Conservation (phyloP, 352 stramenopile genomes). For the Elongisporangium senticosum region DNA sequence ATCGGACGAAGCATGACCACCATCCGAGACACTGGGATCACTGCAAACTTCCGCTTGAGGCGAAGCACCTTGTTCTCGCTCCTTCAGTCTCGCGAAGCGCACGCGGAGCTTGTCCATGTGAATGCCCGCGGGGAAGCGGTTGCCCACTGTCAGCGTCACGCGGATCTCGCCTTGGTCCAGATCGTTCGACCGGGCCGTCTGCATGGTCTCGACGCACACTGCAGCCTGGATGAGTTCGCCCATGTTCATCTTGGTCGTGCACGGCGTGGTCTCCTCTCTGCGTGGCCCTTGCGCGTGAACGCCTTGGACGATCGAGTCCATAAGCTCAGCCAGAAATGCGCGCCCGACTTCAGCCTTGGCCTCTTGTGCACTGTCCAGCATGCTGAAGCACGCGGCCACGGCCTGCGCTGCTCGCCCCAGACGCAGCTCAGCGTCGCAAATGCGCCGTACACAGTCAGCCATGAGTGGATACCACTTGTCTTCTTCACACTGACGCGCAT, state of each 20-base stretch:
- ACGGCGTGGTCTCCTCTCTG: conserved; percentile 2
- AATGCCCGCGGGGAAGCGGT: conserved; percentile 53
- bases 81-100: conserved; percentile 19
- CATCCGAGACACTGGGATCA: not conserved
- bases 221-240: conserved; percentile 43
- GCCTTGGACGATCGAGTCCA: conserved; percentile 40
- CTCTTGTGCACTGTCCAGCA: conserved; percentile 48
- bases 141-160: conserved; percentile 44
- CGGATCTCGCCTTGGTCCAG: conserved; percentile 54
- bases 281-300: conserved; percentile 11
- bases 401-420: conserved; percentile 48
- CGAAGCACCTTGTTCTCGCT: not conserved
- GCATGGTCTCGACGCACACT: conserved; percentile 50
- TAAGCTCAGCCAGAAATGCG: conserved; percentile 41
- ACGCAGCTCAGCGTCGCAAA: conserved; percentile 52
- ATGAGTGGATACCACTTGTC: conserved; percentile 74
- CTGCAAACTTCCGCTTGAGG: not conserved
- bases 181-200: conserved; percentile 24
- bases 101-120: conserved; percentile 51
- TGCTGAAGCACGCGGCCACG: conserved; percentile 52
- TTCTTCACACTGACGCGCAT: conserved; percentile 65
- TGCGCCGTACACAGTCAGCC: conserved; percentile 38
- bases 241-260: conserved; percentile 34
- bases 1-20: not conserved
- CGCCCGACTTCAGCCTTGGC: conserved; percentile 38